phyloP scores from a whole-genome alignment of 2,329 filamentous ascomycete species.

The Verruconis gallopava region DNA sequence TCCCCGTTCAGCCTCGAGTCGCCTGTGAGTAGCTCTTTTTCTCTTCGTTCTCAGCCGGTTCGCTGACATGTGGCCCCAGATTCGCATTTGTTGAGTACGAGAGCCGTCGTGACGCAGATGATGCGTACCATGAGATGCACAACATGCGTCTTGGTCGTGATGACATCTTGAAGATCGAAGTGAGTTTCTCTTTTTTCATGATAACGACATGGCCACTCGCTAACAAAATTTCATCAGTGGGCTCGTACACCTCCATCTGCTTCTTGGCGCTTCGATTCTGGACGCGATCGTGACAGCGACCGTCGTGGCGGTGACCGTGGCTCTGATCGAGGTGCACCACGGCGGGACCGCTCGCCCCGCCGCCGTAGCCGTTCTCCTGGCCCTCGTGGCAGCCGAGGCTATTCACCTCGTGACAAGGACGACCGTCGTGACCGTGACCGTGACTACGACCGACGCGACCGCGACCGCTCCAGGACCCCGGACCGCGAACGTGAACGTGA shows the following conservation, averaged over 20 bases:
- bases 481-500: constrained; percentile 59
- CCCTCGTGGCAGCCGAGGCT: constrained; percentile 51
- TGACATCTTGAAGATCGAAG: constrained; percentile 95
- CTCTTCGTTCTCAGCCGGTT: constrained; percentile 9
- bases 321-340: constrained; percentile 54
- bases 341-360: constrained; percentile 51
- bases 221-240: constrained; percentile 49
- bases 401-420: constrained; percentile 70
- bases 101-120: constrained; percentile 92
- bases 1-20: constrained; percentile 80
- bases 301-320: constrained; percentile 44
- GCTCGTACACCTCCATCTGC: constrained; percentile 94
- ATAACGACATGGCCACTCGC: not conserved
- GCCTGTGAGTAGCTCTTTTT: constrained; percentile 59
- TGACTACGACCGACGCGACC: constrained; percentile 56
- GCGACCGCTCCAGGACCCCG: constrained; percentile 57
- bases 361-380: constrained; percentile 38
- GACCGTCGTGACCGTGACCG: constrained; percentile 70
- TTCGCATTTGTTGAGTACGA: constrained; percentile 99
- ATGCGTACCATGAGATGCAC: constrained; percentile 99
- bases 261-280: constrained; percentile 95
- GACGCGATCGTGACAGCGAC: constrained; percentile 43
- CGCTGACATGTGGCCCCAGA: constrained; percentile 28
- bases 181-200: constrained; percentile 32
- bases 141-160: constrained; percentile 97